phyloP scores from a whole-genome alignment of 2,329 filamentous ascomycete genomes.

The Nakataea oryzae region DNA sequence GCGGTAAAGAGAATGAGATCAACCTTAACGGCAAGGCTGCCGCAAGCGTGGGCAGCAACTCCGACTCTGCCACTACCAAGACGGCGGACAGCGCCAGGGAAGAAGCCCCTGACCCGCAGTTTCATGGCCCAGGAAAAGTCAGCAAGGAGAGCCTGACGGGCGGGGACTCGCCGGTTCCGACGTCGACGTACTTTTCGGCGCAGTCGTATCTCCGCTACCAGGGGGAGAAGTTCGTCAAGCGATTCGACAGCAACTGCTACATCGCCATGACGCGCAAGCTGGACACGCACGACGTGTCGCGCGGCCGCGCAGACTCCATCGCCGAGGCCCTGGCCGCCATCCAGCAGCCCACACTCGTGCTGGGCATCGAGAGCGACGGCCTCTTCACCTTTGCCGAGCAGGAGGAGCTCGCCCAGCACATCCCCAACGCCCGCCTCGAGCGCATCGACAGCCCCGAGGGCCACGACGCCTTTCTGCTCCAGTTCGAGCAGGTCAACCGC shows the following conservation, averaged over 20 bases:
- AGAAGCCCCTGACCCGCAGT: constrained; percentile 10
- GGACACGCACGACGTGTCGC: constrained; percentile 90
- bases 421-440: constrained; percentile 67
- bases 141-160: constrained; percentile 34
- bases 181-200: constrained; percentile 89
- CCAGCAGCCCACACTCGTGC: constrained; percentile 77
- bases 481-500: constrained; percentile 93
- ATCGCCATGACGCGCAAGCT: constrained; percentile 97
- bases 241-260: constrained; percentile 98
- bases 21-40: background rate
- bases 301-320: constrained; percentile 58
- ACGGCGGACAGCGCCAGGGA: constrained; percentile 8
- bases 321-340: constrained; percentile 70
- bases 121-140: constrained; percentile 10
- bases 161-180: constrained; percentile 35
- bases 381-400: constrained; percentile 97
- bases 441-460: constrained; percentile 91
- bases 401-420: constrained; percentile 75
- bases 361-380: constrained; percentile 92
- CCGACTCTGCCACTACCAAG: background rate
- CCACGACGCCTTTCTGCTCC: constrained; percentile 89
- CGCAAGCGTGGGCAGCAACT: background rate
- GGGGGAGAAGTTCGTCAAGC: constrained; percentile 89
- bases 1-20: background rate
- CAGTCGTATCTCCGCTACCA: constrained; percentile 97